Conservation (phyloP, 768 basidiomycete species). For the Psilocybe cyanescens region DNA sequence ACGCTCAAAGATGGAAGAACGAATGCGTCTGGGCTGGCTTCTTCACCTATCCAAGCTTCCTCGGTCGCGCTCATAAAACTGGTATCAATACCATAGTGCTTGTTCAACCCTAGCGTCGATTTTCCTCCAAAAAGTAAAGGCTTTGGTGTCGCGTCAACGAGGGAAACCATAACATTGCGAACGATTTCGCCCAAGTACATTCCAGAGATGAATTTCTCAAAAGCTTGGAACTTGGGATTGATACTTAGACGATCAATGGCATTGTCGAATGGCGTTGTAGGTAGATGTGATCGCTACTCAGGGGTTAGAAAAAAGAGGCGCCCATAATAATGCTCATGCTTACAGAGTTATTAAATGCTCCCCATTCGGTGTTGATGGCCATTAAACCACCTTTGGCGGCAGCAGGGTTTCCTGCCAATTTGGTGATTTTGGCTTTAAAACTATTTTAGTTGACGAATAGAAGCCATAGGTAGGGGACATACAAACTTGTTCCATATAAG, state of each 20-base stretch:
- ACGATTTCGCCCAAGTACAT: conserved; percentile 98
- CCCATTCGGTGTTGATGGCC: conserved; percentile 99
- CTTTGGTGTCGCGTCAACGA: conserved; percentile 77
- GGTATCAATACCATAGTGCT: conserved; percentile 94
- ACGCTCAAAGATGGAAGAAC: conserved; percentile 37
- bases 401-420: conserved; percentile 70
- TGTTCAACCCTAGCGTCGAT: conserved; percentile 73
- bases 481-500: conserved; percentile 88
- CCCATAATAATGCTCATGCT: conserved; percentile 24
- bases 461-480: conserved; percentile 15
- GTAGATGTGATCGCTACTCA: conserved; percentile 77
- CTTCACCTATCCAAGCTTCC: conserved; percentile 66
- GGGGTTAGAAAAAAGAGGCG: neutral
- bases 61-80: conserved; percentile 89
- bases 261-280: conserved; percentile 89
- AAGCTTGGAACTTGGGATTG: conserved; percentile 91
- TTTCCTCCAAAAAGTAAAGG: conserved; percentile 82
- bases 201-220: conserved; percentile 98
- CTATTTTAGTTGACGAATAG: neutral
- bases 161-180: conserved; percentile 80
- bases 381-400: conserved; percentile 72
- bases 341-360: conserved; percentile 94
- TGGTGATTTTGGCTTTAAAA: conserved; percentile 69
- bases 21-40: conserved; percentile 29
- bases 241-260: conserved; percentile 92